Base-by-base conservation (phyloP, 1,284 basidiomycete genomes). In the Mrakiaceae sp. region DNA sequence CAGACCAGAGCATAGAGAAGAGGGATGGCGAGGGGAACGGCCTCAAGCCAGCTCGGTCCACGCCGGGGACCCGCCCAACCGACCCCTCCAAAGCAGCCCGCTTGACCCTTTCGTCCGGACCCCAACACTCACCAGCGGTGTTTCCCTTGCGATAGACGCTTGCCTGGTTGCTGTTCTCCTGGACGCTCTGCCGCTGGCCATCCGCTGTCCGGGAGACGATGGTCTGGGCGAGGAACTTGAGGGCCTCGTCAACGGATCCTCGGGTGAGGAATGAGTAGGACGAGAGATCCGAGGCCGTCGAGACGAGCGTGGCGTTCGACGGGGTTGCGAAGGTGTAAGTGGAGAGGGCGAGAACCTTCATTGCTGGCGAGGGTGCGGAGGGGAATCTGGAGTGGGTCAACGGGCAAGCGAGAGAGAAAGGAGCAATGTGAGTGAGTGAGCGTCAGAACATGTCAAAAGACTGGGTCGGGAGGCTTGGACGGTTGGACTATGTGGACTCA, bases 231-330 rank as follows among this genome's bases (percentile, higher is more conserved):
- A 96, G 87, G 81, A 97, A 96, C 52, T 82, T 81, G 82, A 96
- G 83, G 76, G 95, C 95, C 77, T 96, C 93, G 57, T 81, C 82
- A 63, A 94, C 84, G 47, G 86, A 85, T 58, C 88, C 86, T 67
- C 84, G 81, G 78, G 98, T 93, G 76, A 96, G 94, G 80, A 96
- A 98, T 27, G 87, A 88, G 80, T 96, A 98, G 40, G 87, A 87
- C 56, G 87, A 88, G 12, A 98, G 82, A 74, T 98, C 95, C 67
- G 83, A 86, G 9, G 89, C 86, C 50, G 80, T 83, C 68, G 82
- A 81, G 47, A 99, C 84, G 42, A 87, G 77, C 1, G 84, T 84
- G 4, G 75, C 74, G 4, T 71, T 70, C 5, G 63, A 51, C 6
- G 71, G 68, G 43, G 72, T 69, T 27, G 74, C 72, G 69, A 78